Evolutionary conservation across 495 filamentous ascomycete species (phyloP), one percentile per base, ranked within the genome.

Genomic region (Neurospora sublineolata): DNA sequence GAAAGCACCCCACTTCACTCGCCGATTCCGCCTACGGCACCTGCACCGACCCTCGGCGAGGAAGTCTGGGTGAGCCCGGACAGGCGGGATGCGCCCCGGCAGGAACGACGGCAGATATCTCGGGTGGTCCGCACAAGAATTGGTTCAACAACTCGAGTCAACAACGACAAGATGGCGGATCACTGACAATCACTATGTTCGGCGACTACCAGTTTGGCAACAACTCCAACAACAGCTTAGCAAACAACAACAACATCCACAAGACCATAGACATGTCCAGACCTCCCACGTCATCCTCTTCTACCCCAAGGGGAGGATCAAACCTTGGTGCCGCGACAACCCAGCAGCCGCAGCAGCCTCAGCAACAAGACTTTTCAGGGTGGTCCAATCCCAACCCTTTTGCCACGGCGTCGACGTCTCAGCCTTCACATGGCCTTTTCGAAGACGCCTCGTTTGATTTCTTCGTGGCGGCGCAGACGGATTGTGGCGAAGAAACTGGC

Each of bases 1-100:
- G 72, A 1, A 72, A 76, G 37, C 69, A 67, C 0, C 75, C 68
- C 1, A 58, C 74, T 3, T 77, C 77, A 16, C 73, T 76, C 37
- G 68, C 77, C 11, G 77, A 79, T 72, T 79, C 77, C 30, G 77
- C 73, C 16, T 79, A 79, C 40, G 71, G 44, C 27, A 60, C 52
- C 52, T 60, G 52, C 27, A 78, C 75, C n/a, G 73, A 77, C 36
- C 60, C 72, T 5, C 37, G 77, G 27, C 71, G 76, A 27, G 69
- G 75, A 68, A 79, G 77, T 39, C 52, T 79, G 11, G 73, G 73
- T 37, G 75, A 76, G 12, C 23, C 70, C 20, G 37, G 67, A 10
- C 37, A 72, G 30, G 40, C 12, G 30, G 27, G 20, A 23, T 42
- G 18, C 18, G 44, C 20, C 7, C 41, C 41, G 5, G 18, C n/a